phyloP scores from a whole-genome alignment of 176 grass and related monocot genomes.

The Pharus latifolius region DNA sequence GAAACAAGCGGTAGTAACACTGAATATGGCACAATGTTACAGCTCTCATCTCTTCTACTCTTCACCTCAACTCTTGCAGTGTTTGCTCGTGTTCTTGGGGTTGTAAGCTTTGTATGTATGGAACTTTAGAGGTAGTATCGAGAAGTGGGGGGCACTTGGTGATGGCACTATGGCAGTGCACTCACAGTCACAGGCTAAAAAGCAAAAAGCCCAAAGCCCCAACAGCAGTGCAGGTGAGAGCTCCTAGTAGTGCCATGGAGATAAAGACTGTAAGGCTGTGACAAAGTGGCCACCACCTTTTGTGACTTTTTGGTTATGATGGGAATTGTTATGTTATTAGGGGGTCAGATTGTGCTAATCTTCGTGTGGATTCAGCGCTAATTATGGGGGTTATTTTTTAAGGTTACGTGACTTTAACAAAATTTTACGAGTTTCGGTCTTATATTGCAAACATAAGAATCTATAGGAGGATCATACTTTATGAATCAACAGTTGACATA shows the following conservation, averaged over 20 bases:
- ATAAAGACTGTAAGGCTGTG: slow-evolving; percentile 9
- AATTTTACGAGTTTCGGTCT: no score
- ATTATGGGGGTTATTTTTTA: not conserved
- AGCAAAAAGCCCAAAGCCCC: not conserved
- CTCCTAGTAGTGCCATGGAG: not conserved
- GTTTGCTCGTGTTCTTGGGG: not conserved
- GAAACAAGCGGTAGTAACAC: not conserved
- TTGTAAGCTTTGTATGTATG: no score
- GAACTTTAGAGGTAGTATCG: no score
- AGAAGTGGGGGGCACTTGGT: not conserved
- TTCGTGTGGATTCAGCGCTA: not conserved
- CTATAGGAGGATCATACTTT: no score
- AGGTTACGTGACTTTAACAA: no score
- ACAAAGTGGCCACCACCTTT: not conserved
- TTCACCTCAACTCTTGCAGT: no score
- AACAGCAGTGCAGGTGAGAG: not conserved
- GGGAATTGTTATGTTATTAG: slow-evolving; percentile 32
- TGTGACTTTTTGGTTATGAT: slow-evolving; percentile 13
- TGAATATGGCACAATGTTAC: not conserved
- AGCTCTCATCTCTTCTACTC: not conserved
- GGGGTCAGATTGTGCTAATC: not conserved
- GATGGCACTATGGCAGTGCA: slow-evolving; percentile 15
- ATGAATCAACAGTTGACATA: no score
- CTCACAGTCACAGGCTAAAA: not conserved
- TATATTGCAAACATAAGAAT: no score